These are phyloP conservation scores for Falciphora oryzae DNA, from an alignment of 2,329 filamentous ascomycete genomes.

Conservation along the genomic window DNA sequence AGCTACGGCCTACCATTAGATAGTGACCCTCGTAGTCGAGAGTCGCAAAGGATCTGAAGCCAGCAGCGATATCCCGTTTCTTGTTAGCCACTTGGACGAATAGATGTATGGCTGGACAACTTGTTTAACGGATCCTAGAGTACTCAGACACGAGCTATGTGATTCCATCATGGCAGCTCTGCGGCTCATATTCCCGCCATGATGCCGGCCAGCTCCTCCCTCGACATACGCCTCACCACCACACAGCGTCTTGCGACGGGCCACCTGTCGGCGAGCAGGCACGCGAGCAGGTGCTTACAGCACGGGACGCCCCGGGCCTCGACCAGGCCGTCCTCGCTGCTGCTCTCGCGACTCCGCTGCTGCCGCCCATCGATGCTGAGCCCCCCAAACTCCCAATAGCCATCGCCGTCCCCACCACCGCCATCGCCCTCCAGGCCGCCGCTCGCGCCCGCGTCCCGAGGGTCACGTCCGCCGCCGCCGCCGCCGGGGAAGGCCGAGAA, in stretches of 20 bases:
- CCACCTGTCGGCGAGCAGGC: constrained; percentile 67
- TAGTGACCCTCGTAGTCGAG: background rate
- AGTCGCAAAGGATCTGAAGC: background rate
- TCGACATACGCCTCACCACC: constrained; percentile 45
- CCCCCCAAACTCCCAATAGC: constrained; percentile 25
- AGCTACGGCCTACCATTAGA: background rate
- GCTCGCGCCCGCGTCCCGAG: constrained; percentile 11
- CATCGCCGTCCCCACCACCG: constrained; percentile 8
- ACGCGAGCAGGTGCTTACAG: constrained; percentile 90
- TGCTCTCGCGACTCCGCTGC: background rate
- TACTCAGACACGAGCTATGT: background rate
- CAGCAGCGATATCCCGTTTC: background rate
- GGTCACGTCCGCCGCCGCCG: constrained; percentile 8
- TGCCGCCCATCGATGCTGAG: constrained; percentile 18
- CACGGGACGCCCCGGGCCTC: constrained; percentile 41
- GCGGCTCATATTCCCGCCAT: constrained; percentile 36
- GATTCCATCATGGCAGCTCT: no score
- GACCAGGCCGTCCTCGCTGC: background rate
- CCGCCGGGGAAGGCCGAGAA: constrained; percentile 58
- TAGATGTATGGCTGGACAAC: background rate
- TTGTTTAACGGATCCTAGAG: background rate
- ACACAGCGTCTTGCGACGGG: constrained; percentile 51
- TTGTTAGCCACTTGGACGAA: background rate
- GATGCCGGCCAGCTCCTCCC: constrained; percentile 69
- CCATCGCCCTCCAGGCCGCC: constrained; percentile 14